Percentiles rank a stretch among this genome's conserved stretches.
These are phyloP conservation scores for Pyrenochaeta sp. DNA, from an alignment of 2,329 filamentous ascomycete species.

Conservation along the genomic window DNA sequence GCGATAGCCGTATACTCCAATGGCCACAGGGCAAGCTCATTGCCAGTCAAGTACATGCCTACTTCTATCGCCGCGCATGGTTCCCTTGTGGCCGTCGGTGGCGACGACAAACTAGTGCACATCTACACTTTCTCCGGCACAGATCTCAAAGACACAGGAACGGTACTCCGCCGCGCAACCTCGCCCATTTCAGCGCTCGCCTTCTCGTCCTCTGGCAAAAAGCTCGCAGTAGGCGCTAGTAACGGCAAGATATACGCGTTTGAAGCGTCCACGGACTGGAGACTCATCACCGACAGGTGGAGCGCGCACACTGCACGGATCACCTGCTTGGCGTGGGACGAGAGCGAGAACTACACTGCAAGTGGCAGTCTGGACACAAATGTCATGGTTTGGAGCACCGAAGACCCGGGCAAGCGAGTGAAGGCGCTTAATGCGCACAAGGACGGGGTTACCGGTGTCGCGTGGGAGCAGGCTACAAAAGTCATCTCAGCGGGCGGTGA, in stretches of 20 bases:
- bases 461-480: slow-evolving; percentile 72
- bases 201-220: slow-evolving; percentile 79
- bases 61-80: slow-evolving; percentile 76
- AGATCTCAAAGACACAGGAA: slow-evolving; percentile 60
- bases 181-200: slow-evolving; percentile 79
- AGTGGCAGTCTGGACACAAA: slow-evolving; percentile 92
- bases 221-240: slow-evolving; percentile 82
- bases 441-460: slow-evolving; percentile 89
- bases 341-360: slow-evolving; percentile 75
- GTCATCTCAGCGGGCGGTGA: slow-evolving; percentile 85
- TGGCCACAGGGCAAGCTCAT: slow-evolving; percentile 66
- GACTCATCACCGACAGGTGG: slow-evolving; percentile 82
- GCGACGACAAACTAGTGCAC: slow-evolving; percentile 75
- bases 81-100: slow-evolving; percentile 76
- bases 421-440: slow-evolving; percentile 92
- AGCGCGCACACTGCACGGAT: slow-evolving; percentile 74
- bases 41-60: slow-evolving; percentile 70
- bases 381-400: slow-evolving; percentile 88
- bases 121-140: slow-evolving; percentile 73
- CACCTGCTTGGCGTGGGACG: slow-evolving; percentile 78
- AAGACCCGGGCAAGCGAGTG: slow-evolving; percentile 82
- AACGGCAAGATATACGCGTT: slow-evolving; percentile 90
- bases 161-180: slow-evolving; percentile 72
- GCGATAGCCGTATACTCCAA: slow-evolving; percentile 69
- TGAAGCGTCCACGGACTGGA: slow-evolving; percentile 67